Evolutionary conservation across 306 rosid species (phyloP), one percentile per base, ranked within the genome.

Genomic region (Bauhinia variegata): DNA sequence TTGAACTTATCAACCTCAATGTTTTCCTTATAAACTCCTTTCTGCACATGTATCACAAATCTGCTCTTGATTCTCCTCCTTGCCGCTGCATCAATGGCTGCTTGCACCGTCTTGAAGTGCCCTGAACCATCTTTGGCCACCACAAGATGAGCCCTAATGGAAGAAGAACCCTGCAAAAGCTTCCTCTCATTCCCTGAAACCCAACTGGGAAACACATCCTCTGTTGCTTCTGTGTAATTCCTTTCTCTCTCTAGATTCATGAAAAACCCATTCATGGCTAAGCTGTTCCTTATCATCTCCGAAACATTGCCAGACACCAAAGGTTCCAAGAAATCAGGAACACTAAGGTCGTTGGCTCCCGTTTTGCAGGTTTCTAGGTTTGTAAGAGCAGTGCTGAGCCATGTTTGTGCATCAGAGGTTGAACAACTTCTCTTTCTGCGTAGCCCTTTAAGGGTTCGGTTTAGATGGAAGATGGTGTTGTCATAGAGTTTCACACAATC

Each of bases 121-220:
- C 98, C 98, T 0, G 93, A 75, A 5, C 98, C 96, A 12, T 89
- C 98, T 85, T 87, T 86, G 0, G 96, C 98, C 23, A 92, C 98
- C 60, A 89, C 82, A 6, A 92, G 43, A 65, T 86, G 19, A 0
- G 87, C 85, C 67, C 72, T 86, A 14, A 87, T 34, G 0, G 32
- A 31, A 3, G 82, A 8, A 42, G 59, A 5, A 23, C 28, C 28
- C 63, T 43, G 68, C 87, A 89, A 60, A 39, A 89, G 75, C 58
- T 33, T 85, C 78, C 91, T 72, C 42, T 89, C 96, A 0, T 47
- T 56, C 4, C 9, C 19, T 0, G 79, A 60, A 57, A 92, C 53
- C 98, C 96, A 89, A 0, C 54, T 72, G 0, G 98, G 96, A 78
- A 71, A 87, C 13, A 7, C 74, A 3, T 11, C 67, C 4, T 14